phyloP scores from a whole-genome alignment of 1,284 basidiomycete genomes.

The Ganoderma meredithae region DNA sequence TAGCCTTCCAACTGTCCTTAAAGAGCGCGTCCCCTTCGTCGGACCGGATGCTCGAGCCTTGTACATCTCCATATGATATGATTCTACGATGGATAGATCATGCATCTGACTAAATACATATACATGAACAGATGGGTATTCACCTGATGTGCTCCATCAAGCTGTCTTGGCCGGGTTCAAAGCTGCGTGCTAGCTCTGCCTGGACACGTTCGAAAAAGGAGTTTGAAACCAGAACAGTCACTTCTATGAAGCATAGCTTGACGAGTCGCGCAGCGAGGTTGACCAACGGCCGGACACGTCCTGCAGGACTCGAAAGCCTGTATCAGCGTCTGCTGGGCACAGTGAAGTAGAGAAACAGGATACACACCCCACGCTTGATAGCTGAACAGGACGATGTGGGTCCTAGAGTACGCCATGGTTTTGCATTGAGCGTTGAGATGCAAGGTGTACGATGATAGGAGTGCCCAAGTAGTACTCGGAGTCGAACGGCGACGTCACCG shows the following conservation, averaged over 20 bases:
- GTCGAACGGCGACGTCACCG: neutral
- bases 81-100: slow-evolving; percentile 19
- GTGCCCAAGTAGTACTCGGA: neutral
- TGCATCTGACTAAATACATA: neutral
- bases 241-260: neutral
- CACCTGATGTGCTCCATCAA: neutral
- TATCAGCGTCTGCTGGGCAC: neutral
- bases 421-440: neutral
- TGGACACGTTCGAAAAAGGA: neutral
- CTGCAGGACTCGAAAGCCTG: neutral
- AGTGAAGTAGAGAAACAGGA: neutral
- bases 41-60: neutral
- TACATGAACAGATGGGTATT: neutral
- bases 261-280: neutral
- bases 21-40: slow-evolving; percentile 2
- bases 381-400: neutral
- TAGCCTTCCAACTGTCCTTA: slow-evolving; percentile 4
- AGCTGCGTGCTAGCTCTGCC: neutral
- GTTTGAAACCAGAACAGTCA: neutral
- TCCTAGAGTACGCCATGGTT: neutral
- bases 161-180: neutral
- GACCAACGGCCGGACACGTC: neutral
- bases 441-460: neutral
- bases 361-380: neutral
- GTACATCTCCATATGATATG: neutral